phyloP scores from a whole-genome alignment of 106 monocot genomes.

The Hemerocallis citrina region DNA sequence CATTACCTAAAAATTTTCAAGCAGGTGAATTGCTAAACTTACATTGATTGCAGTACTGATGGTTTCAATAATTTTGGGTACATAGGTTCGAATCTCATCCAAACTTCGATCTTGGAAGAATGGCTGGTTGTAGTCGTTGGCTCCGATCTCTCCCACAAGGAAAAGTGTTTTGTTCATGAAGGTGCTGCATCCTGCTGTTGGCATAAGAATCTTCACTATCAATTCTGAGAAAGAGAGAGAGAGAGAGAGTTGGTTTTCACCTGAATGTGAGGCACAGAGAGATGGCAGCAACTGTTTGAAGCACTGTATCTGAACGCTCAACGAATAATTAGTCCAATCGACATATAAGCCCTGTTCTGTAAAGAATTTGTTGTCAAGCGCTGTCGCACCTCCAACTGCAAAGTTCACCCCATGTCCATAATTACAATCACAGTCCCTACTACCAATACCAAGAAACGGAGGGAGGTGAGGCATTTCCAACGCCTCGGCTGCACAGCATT shows the following conservation, averaged over 20 bases:
- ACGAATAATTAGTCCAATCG: conserved; percentile 20
- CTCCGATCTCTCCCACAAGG: conserved; percentile 51
- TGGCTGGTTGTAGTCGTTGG: conserved; percentile 36
- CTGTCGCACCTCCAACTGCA: conserved; percentile 59
- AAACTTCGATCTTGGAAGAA: conserved; percentile 14
- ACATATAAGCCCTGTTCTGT: conserved; percentile 17
- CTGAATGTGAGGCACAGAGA: conserved; percentile 6
- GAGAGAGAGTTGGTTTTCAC: not conserved
- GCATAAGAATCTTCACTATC: too few relatives aligned
- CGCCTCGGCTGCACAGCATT: too few relatives aligned
- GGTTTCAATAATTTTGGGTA: conserved; percentile 22
- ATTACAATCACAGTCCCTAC: too few relatives aligned
- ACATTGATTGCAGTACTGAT: conserved; percentile 18
- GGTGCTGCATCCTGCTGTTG: not conserved
- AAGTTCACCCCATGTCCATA: conserved; percentile 51
- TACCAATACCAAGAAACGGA: too few relatives aligned
- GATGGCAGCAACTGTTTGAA: conserved; percentile 38
- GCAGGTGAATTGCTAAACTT: too few relatives aligned
- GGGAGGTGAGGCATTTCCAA: too few relatives aligned
- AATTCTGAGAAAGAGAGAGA: not conserved
- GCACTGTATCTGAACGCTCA: conserved; percentile 31
- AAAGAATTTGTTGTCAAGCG: conserved; percentile 29
- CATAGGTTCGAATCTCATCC: conserved; percentile 18
- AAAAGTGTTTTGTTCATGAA: conserved; percentile 20
- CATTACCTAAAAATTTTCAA: too few relatives aligned